phyloP scores from a whole-genome alignment of 2,329 filamentous ascomycete genomes.

The Colletotrichum sp. region DNA sequence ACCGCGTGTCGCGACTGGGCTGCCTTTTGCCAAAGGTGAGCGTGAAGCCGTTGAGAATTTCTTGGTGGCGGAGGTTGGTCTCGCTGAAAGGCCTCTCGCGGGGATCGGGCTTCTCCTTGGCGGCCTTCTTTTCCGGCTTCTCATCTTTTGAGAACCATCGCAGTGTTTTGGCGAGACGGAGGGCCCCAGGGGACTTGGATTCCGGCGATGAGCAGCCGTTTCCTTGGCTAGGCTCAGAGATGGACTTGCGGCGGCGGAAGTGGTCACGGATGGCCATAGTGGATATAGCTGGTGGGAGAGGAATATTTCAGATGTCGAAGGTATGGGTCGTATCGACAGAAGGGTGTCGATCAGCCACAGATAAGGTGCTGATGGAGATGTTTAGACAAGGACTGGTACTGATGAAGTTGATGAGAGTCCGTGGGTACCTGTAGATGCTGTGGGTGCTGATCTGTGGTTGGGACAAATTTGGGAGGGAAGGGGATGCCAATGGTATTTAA shows the following conservation, averaged over 20 bases:
- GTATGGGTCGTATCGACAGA: neutral
- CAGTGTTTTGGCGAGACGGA: conserved; percentile 21
- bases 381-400: neutral
- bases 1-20: conserved; percentile 1
- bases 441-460: neutral
- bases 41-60: conserved; percentile 50
- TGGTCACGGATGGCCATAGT: conserved; percentile 48
- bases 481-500: conserved; percentile 8
- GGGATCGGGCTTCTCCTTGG: conserved; percentile 36
- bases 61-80: conserved; percentile 51
- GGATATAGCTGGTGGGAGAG: neutral
- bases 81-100: conserved; percentile 50
- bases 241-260: conserved; percentile 45
- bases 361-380: neutral
- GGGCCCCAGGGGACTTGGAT: conserved; percentile 8
- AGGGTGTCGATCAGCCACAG: neutral
- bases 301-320: neutral
- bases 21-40: conserved; percentile 45
- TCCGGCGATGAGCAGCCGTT: conserved; percentile 28
- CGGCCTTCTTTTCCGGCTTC: conserved; percentile 29
- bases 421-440: neutral
- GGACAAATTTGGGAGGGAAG: neutral
- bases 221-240: conserved; percentile 37
- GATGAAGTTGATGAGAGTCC: neutral
- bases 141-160: conserved; percentile 29